Conservation (phyloP, 352 stramenopile species). For the Phytophthora macrochlamydospora region DNA sequence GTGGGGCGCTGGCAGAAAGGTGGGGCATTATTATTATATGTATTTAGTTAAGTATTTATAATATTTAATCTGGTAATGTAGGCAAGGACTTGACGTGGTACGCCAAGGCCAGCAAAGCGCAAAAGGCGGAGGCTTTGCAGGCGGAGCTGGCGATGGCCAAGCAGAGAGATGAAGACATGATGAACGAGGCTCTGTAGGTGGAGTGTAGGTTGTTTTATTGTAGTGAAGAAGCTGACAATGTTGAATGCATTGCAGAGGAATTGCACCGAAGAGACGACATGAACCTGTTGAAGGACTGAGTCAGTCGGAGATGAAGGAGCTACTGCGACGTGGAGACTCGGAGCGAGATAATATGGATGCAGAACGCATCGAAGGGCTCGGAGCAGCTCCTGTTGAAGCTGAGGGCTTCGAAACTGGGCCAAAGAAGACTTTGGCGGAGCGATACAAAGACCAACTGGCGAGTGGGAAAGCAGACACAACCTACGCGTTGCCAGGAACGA, state of each 20-base stretch:
- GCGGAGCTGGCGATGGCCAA: conserved; percentile 75
- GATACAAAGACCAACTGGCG: conserved; percentile 69
- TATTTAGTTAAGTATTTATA: conserved; percentile 1
- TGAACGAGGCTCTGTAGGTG: conserved; percentile 89
- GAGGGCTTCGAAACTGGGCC: conserved; percentile 44
- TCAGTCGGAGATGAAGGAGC: conserved; percentile 83
- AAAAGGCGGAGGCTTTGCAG: conserved; percentile 57
- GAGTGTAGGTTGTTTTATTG: neutral
- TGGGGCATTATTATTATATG: neutral
- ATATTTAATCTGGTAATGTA: conserved; percentile 3
- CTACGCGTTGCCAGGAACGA: conserved; percentile 63
- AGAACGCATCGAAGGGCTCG: conserved; percentile 88
- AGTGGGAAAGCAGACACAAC: conserved; percentile 61
- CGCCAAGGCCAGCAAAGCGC: conserved; percentile 68
- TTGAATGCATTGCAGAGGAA: conserved; percentile 43
- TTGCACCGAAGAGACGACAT: conserved; percentile 58
- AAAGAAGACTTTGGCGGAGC: conserved; percentile 75
- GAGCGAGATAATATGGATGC: conserved; percentile 69
- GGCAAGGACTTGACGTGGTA: conserved; percentile 92
- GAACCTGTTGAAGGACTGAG: conserved; percentile 61
- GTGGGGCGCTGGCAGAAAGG: conserved; percentile 90
- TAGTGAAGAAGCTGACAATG: conserved; percentile 5
- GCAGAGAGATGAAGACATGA: conserved; percentile 88
- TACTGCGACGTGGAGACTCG: conserved; percentile 79
- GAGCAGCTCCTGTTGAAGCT: conserved; percentile 64